Evolutionary conservation across 2,329 filamentous ascomycete species (phyloP).

Genomic region (Zalaria obscura): DNA sequence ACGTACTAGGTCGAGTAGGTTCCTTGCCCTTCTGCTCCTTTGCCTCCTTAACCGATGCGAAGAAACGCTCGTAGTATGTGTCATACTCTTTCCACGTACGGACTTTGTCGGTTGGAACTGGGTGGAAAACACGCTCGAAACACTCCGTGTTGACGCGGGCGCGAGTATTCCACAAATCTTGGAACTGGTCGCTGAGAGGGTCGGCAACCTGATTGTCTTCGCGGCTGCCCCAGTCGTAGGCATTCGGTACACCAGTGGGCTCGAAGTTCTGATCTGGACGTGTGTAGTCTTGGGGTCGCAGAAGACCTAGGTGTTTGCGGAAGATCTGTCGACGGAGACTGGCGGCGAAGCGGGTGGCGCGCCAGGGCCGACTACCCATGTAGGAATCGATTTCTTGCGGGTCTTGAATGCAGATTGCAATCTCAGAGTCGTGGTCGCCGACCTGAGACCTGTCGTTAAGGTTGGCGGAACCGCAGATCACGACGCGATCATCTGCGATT

Average conservation of each 20-base stretch:
- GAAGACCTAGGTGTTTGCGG: constrained; percentile 79
- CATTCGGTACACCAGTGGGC: constrained; percentile 41
- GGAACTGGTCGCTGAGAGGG: constrained; percentile 55
- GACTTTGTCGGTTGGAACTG: constrained; percentile 54
- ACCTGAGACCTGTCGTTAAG: constrained; percentile 64
- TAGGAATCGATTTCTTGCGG: constrained; percentile 51
- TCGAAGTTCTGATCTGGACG: constrained; percentile 42
- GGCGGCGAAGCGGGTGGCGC: constrained; percentile 61
- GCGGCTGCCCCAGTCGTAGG: constrained; percentile 32
- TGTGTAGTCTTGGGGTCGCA: constrained; percentile 59
- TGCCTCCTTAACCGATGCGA: constrained; percentile 31
- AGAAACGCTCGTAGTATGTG: constrained; percentile 53
- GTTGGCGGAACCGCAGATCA: constrained; percentile 67
- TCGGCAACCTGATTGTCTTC: constrained; percentile 51
- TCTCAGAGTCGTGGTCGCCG: constrained; percentile 73
- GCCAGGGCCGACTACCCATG: constrained; percentile 62
- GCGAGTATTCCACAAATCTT: constrained; percentile 55
- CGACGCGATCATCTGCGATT: constrained; percentile 68
- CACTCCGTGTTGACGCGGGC: constrained; percentile 67
- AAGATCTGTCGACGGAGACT: constrained; percentile 75
- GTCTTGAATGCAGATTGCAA: constrained; percentile 81
- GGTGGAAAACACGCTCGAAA: constrained; percentile 72
- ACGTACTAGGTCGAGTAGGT: constrained; percentile 34
- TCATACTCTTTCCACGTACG: constrained; percentile 62
- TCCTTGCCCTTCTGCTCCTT: constrained; percentile 23